Evolutionary conservation across 179 eudicot species (phyloP).

Genomic region (Spinacia oleracea): DNA sequence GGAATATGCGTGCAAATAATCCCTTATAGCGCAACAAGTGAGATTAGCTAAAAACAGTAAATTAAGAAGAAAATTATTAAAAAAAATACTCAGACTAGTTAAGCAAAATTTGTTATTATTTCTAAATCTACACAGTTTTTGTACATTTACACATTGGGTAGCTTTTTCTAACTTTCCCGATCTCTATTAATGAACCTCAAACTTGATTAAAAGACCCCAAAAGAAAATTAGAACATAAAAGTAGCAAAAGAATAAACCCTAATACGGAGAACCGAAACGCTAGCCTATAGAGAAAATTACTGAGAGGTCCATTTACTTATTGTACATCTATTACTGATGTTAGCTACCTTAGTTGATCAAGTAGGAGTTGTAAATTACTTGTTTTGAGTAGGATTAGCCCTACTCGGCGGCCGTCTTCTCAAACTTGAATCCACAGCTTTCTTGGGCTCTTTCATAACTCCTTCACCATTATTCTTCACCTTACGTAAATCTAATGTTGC

Average conservation of each 20-base stretch:
- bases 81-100: not conserved
- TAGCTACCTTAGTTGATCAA: not conserved
- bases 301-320: not conserved
- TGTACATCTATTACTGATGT: not conserved
- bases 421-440: slow-evolving; percentile 44
- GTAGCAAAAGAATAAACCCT: not conserved
- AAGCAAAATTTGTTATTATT: not conserved
- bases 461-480: not conserved
- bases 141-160: slow-evolving; percentile 1
- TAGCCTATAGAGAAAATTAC: not conserved
- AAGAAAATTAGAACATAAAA: not conserved
- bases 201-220: not conserved
- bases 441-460: slow-evolving; percentile 35
- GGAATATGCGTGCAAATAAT: too few species aligned
- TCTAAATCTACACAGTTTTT: slow-evolving; percentile 11
- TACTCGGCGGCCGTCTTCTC: slow-evolving; percentile 34
- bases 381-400: slow-evolving; percentile 48
- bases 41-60: too few species aligned
- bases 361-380: slow-evolving; percentile 14
- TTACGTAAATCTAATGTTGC: slow-evolving; percentile 10
- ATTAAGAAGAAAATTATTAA: not conserved
- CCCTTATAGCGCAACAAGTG: too few species aligned
- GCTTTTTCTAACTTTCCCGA: slow-evolving; percentile 2
- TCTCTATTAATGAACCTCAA: not conserved
- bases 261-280: not conserved